Conservation (phyloP, 805 yeast species). For the Candida verbasci region DNA sequence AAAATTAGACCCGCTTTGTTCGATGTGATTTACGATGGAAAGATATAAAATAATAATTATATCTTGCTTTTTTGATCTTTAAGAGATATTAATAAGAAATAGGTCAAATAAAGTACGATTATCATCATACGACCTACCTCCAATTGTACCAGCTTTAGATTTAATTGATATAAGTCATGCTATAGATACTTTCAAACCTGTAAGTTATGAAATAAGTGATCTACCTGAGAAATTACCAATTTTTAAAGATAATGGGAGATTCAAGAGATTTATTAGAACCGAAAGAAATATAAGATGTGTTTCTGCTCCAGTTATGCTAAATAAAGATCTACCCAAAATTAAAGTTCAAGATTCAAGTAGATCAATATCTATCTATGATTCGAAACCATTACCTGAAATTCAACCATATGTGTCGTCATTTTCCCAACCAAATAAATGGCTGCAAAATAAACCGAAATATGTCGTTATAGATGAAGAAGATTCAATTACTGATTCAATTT, state of each 20-base stretch:
- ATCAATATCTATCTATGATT: not conserved
- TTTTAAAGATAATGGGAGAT: slow-evolving; percentile 16
- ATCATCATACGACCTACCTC: slow-evolving; percentile 21
- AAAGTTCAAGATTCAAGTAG: too few relatives aligned
- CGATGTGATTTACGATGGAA: too few relatives aligned
- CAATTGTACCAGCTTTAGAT: slow-evolving; percentile 18
- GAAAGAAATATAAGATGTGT: slow-evolving; percentile 3
- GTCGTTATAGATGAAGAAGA: not conserved
- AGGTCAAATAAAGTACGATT: slow-evolving; percentile 15
- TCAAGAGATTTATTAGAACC: slow-evolving; percentile 14
- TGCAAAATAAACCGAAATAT: too few relatives aligned
- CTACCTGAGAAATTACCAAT: slow-evolving; percentile 26
- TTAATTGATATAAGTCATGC: slow-evolving; percentile 25
- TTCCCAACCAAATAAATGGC: too few relatives aligned
- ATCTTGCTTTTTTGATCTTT: too few relatives aligned
- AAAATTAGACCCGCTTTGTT: too few relatives aligned
- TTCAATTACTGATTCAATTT: not conserved
- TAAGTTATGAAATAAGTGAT: slow-evolving; percentile 19
- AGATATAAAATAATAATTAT: too few relatives aligned
- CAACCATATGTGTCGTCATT: too few relatives aligned
- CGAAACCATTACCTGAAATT: not conserved
- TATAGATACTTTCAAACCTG: slow-evolving; percentile 24
- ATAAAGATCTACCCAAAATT: not conserved
- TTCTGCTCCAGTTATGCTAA: slow-evolving; percentile 3
- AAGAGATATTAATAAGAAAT: too few relatives aligned